Conservation (phyloP, 2,329 filamentous ascomycete genomes). For the Pseudocercospora fijiensis region DNA sequence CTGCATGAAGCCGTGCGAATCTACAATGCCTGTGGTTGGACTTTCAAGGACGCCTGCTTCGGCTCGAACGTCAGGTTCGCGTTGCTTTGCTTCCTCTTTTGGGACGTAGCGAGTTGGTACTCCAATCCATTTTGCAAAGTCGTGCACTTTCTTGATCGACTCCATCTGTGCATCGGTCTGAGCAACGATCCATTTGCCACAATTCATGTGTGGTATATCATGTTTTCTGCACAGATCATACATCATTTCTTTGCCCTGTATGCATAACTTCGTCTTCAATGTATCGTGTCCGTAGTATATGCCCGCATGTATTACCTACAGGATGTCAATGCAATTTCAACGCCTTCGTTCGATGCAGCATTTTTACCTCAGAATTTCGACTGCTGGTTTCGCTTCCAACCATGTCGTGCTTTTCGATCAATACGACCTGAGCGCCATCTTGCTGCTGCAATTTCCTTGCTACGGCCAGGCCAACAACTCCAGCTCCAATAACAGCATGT, state of each 20-base stretch:
- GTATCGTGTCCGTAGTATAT: slow-evolving; percentile 78
- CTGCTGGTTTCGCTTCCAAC: slow-evolving; percentile 84
- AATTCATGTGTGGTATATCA: slow-evolving; percentile 68
- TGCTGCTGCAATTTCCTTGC: slow-evolving; percentile 67
- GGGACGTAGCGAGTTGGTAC: slow-evolving; percentile 73
- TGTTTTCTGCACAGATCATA: slow-evolving; percentile 73
- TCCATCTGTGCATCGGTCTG: slow-evolving; percentile 70
- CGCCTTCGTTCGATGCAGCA: not conserved
- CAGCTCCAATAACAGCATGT: slow-evolving; percentile 66
- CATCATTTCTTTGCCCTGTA: slow-evolving; percentile 71
- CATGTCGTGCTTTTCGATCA: slow-evolving; percentile 75
- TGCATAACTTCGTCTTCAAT: slow-evolving; percentile 81
- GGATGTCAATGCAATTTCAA: slow-evolving; percentile 3
- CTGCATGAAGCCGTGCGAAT: slow-evolving; percentile 82
- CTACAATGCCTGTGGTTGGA: slow-evolving; percentile 83
- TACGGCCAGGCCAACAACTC: slow-evolving; percentile 76
- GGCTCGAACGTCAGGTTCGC: slow-evolving; percentile 76
- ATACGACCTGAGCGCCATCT: slow-evolving; percentile 64
- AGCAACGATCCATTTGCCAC: slow-evolving; percentile 93
- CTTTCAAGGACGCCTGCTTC: slow-evolving; percentile 75
- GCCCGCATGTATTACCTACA: slow-evolving; percentile 84
- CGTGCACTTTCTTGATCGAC: slow-evolving; percentile 59
- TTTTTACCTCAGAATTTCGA: slow-evolving; percentile 75
- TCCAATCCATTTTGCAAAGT: slow-evolving; percentile 53
- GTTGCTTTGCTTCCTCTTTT: slow-evolving; percentile 57